Conservation (phyloP, 164 flowering plant species). For the Vitis amurensis region DNA sequence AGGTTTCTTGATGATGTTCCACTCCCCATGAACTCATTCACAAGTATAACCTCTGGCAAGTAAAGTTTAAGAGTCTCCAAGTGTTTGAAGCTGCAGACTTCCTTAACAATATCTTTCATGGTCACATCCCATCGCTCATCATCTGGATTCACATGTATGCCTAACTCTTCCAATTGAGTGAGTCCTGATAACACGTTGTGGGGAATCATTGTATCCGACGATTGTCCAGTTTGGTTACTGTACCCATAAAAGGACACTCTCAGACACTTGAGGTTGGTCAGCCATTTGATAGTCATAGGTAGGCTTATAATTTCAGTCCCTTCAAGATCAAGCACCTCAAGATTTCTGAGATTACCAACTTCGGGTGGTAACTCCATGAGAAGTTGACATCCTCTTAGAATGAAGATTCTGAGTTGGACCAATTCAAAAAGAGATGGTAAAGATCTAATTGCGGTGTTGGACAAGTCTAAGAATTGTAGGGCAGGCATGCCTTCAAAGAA, state of each 20-base stretch:
- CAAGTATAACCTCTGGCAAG: background rate
- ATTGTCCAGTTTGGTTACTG: too few species aligned
- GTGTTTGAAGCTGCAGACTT: too few species aligned
- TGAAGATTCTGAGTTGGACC: too few species aligned
- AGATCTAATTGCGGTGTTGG: too few species aligned
- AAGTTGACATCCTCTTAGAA: too few species aligned
- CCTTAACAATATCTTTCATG: background rate
- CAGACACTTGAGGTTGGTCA: slow-evolving; percentile 8
- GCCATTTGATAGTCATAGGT: slow-evolving; percentile 7
- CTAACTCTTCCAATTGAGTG: background rate
- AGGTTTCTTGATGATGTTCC: background rate
- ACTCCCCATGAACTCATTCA: background rate
- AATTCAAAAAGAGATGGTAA: background rate
- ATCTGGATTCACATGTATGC: background rate
- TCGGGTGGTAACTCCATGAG: background rate
- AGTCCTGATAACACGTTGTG: slow-evolving; percentile 1
- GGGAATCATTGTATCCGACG: background rate
- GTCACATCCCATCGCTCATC: background rate
- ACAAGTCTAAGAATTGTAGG: too few species aligned
- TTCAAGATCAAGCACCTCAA: slow-evolving; percentile 27
- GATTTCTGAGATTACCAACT: slow-evolving; percentile 14
- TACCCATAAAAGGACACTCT: slow-evolving; percentile 14
- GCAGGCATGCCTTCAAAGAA: too few species aligned
- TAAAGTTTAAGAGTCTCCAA: too few species aligned
- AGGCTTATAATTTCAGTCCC: slow-evolving; percentile 12